These are phyloP conservation scores for Eimeria tenella DNA, from an alignment of 169 alveolate genomes.

Conservation along the genomic window DNA sequence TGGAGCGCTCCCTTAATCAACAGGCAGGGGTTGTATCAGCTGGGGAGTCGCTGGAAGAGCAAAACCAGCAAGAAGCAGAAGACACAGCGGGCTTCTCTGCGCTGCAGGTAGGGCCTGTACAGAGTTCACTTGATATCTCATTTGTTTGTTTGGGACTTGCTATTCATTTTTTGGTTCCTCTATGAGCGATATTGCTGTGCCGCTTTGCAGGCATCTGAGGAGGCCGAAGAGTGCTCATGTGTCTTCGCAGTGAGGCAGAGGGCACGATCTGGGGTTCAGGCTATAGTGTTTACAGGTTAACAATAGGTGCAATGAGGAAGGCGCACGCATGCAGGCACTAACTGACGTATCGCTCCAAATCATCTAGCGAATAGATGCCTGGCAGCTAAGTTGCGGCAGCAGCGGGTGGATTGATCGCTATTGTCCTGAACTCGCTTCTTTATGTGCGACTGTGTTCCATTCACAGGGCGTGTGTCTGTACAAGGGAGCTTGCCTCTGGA, in stretches of 20 bases:
- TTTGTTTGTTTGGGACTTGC: too few relatives aligned
- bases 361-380: too few relatives aligned
- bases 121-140: too few relatives aligned
- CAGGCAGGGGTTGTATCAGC: not conserved
- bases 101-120: conserved; percentile 34
- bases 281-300: not conserved
- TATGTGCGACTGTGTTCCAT: not conserved
- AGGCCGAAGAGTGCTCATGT: conserved; percentile 49
- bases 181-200: not conserved
- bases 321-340: not conserved
- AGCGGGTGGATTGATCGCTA: not conserved
- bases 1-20: conserved; percentile 7
- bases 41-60: not conserved
- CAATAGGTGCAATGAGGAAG: not conserved
- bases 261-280: not conserved
- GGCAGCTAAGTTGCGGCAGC: too few relatives aligned
- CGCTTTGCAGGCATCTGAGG: conserved; percentile 25
- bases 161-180: not conserved
- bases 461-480: conserved; percentile 34
- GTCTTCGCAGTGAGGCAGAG: conserved; percentile 17
- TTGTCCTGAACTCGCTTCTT: not conserved
- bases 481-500: conserved; percentile 60
- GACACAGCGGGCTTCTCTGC: conserved; percentile 8
- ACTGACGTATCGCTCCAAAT: too few relatives aligned
- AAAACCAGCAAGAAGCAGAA: not conserved